Conservation (phyloP, 2,329 filamentous ascomycete genomes). For the Phialophora tarda region DNA sequence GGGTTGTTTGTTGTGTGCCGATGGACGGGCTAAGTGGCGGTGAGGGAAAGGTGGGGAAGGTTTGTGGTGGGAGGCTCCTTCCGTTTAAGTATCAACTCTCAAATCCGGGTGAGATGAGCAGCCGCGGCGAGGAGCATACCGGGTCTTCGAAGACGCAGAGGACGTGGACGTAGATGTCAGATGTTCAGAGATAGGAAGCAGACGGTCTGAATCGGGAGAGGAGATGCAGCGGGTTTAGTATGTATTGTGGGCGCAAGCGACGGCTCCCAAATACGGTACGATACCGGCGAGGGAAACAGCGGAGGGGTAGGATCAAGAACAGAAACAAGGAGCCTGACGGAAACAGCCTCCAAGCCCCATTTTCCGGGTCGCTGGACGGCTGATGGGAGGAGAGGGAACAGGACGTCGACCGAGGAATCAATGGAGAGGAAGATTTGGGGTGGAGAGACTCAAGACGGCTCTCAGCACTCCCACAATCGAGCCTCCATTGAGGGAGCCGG, state of each 20-base stretch:
- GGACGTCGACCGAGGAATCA: conserved; percentile 18
- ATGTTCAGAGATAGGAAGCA: conserved; percentile 22
- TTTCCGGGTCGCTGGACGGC: conserved; percentile 24
- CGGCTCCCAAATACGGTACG: conserved; percentile 30
- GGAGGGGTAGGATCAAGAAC: conserved; percentile 25
- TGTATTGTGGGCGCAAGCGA: conserved; percentile 19
- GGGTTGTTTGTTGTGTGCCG: conserved; percentile 27
- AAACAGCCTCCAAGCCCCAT: conserved; percentile 25
- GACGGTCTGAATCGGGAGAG: conserved; percentile 22
- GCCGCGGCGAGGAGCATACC: conserved; percentile 22
- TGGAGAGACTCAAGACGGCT: neutral
- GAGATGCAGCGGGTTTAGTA: conserved; percentile 31
- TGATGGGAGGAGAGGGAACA: conserved; percentile 19
- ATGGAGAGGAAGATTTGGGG: conserved; percentile 15
- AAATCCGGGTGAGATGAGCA: conserved; percentile 11
- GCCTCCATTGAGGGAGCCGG: neutral
- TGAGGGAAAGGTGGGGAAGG: conserved; percentile 32
- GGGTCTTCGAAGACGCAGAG: conserved; percentile 7
- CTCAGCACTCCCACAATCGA: conserved; percentile 1
- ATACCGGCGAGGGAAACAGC: conserved; percentile 27
- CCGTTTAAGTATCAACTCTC: conserved; percentile 10
- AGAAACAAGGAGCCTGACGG: conserved; percentile 31
- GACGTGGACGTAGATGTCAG: conserved; percentile 16
- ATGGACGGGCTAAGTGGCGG: conserved; percentile 32
- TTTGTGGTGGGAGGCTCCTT: conserved; percentile 24